Base-by-base conservation (phyloP, 192 early-diverging fungal genomes). In the Linnemannia zychae region DNA sequence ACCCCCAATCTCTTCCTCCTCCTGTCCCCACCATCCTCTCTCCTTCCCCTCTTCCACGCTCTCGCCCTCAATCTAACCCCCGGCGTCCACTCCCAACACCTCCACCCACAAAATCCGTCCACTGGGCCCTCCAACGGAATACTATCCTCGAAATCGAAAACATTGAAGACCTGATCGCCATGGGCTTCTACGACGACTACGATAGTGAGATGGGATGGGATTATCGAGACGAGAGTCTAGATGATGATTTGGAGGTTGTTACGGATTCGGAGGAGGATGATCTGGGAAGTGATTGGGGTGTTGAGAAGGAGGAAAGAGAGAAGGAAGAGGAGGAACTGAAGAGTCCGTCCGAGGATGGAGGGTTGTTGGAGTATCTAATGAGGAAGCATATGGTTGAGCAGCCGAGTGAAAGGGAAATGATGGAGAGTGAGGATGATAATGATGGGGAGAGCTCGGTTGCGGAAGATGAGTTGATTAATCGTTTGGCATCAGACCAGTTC, bases 171-270 rank as follows among this genome's bases (percentile, higher is more conserved):
- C 53, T 74, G 65, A 74, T 69, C 1, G 13, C 33, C 49, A 15
- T 74, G 47, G 79, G 79, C 9, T 74, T 68, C 38, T 80, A 63
- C 34, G 49, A 80, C 17, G 79, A 57, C 49, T 74, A 74, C 60
- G 79, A 80, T 49, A 24, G 67, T 36, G 79, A 74, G 11, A 47
- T 69, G 20, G 79, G 79, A 17, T 79, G 78, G 78, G 52, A 79
- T 44, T 79, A 79, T 37, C 70, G 78, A 6, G 71, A 79, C 20
- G 78, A 73, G 47, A 79, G 60, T 38, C 28, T 52, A 7, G 78
- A 79, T 65, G 53, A 75, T 31, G 73, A 65, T 16, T 22, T 28
- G 11, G 44, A 47, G 33, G 36, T 24, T 16, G 2, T 57, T 7
- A 37, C 36, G 34, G 78, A 79, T 20, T 44, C 63, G 9, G 76